Base-by-base conservation (phyloP, 768 basidiomycete species). In the Lactarius quietus region DNA sequence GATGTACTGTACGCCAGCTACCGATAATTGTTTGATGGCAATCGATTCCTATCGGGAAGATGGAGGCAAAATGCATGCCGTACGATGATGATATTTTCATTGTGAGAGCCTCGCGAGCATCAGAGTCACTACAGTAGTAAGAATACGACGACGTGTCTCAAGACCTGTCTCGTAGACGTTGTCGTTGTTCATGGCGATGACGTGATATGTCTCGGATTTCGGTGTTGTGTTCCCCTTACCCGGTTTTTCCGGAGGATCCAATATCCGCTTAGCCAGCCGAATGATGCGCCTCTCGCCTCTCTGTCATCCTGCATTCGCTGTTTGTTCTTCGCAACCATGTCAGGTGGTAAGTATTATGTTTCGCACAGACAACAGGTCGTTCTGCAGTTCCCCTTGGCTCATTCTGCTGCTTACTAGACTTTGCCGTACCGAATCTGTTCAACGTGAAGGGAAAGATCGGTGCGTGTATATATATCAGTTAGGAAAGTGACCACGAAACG, bases 401-500 rank as follows among this genome's bases (percentile, higher is more conserved):
- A 29, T 41, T 45, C 26, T 29, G 23, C n/a, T 35, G 18, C 12
- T 55, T 28, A 68, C 59, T 29, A 68, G 69, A 70, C 3, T 36
- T 70, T 12, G 54, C 57, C 41, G 58, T 70, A 28, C 64, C 61
- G 7, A 68, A 31, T 17, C 61, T 70, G 10, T 70, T 70, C 62
- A 45, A 65, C 29, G 69, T 70, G n/a, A 53, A 58, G n/a, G 69
- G 69, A 36, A 70, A 70, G 62, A 63, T 61, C 17, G 69, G 69
- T 70, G 26, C 31, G 61, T 65, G 18, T 28, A 20, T 26, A 31
- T 9, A 18, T 39, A 12, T 17, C 3, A 29, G 48, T 51, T 3
- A 18, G 41, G 41, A 20, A 48, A 5, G n/a, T 6, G 10, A 20
- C 5, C 28, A 31, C 53, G 36, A 29, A 7, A 8, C 17, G n/a